Percentiles rank a stretch among this genome's conserved stretches.
Conservation (phyloP, 2,329 filamentous ascomycete genomes). For the Epichloe gansuensis region DNA sequence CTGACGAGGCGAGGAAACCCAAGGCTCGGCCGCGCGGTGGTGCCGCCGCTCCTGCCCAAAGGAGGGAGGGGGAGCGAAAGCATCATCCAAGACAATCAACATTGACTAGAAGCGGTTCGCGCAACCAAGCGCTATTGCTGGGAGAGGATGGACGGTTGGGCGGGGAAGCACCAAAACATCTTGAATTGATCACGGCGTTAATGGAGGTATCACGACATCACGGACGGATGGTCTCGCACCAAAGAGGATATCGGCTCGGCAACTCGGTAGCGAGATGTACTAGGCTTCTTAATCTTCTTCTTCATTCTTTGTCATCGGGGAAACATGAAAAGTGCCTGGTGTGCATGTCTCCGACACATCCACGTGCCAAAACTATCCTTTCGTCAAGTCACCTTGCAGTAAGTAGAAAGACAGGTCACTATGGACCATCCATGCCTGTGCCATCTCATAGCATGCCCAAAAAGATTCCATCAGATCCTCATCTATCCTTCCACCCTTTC, state of each 20-base stretch:
- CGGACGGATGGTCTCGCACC: too few species aligned
- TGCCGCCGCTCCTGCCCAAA: slow-evolving; percentile 13
- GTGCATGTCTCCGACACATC: not conserved
- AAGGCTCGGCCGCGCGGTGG: slow-evolving; percentile 16
- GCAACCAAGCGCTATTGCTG: too few species aligned
- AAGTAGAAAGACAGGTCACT: not conserved
- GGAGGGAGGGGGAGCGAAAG: slow-evolving; percentile 16
- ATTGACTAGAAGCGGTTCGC: slow-evolving; percentile 2
- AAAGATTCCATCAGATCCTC: not conserved
- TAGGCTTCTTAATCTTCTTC: too few species aligned
- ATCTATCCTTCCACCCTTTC: not conserved
- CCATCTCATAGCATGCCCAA: not conserved
- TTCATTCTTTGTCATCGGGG: not conserved
- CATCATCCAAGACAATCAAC: slow-evolving; percentile 5
- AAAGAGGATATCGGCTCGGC: too few species aligned
- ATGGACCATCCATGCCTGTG: not conserved
- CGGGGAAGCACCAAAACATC: too few species aligned
- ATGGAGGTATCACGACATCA: too few species aligned
- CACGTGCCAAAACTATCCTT: not conserved
- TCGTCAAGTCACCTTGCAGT: not conserved
- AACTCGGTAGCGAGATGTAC: too few species aligned
- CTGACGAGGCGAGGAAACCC: slow-evolving; percentile 12
- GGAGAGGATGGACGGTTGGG: too few species aligned
- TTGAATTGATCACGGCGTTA: too few species aligned
- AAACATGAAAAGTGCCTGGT: not conserved